Evolutionary conservation across 2,329 filamentous ascomycete species (phyloP).

Genomic region (Pseudogymnoascus sp.): DNA sequence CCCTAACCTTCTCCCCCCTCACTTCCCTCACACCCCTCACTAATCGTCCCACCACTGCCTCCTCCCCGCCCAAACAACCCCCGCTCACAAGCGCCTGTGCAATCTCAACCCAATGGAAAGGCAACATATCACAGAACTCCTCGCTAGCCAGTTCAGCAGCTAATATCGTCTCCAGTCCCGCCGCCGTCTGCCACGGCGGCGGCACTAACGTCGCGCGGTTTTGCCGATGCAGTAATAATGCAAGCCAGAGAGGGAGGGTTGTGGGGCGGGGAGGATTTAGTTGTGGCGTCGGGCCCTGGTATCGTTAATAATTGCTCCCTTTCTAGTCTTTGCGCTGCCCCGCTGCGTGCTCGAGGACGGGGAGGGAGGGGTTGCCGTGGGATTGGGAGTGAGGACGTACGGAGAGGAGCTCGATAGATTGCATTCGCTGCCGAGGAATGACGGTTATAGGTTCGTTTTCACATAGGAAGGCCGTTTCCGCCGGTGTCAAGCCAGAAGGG

Average conservation of each 20-base stretch:
- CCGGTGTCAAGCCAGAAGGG: slow-evolving; percentile 56
- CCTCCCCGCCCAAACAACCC: slow-evolving; percentile 71
- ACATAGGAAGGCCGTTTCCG: slow-evolving; percentile 87
- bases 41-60: slow-evolving; percentile 63
- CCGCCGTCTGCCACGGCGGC: slow-evolving; percentile 76
- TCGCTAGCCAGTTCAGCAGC: slow-evolving; percentile 67
- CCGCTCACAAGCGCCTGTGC: slow-evolving; percentile 79
- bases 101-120: slow-evolving; percentile 93
- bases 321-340: neutral
- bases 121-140: slow-evolving; percentile 69
- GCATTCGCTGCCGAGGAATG: slow-evolving; percentile 81
- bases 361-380: slow-evolving; percentile 39
- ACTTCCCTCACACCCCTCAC: slow-evolving; percentile 79
- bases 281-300: slow-evolving; percentile 65
- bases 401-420: slow-evolving; percentile 73
- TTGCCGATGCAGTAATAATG: slow-evolving; percentile 88
- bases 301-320: slow-evolving; percentile 11
- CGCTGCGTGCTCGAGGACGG: slow-evolving; percentile 55
- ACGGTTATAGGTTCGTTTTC: slow-evolving; percentile 97
- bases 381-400: slow-evolving; percentile 48
- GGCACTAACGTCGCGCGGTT: slow-evolving; percentile 86
- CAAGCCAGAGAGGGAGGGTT: slow-evolving; percentile 84
- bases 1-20: slow-evolving; percentile 75
- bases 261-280: slow-evolving; percentile 75
- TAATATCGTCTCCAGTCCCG: slow-evolving; percentile 68